Base-by-base conservation (phyloP, 331 rosid species). In the Dryas integrifolia region DNA sequence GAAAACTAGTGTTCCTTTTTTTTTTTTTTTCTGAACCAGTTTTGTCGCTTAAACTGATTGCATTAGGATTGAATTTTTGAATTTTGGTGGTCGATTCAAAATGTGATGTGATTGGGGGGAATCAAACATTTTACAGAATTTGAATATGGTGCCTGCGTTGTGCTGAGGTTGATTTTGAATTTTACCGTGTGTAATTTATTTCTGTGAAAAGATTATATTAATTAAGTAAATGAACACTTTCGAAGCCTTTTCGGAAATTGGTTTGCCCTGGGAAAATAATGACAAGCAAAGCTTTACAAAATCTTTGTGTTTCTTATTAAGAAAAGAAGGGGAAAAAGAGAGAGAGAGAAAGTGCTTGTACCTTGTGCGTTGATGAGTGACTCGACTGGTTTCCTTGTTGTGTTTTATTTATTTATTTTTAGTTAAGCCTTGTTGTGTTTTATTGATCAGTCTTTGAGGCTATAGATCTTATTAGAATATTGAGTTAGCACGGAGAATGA, bases 91-190 rank as follows among this genome's bases (percentile, higher is more conserved):
- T 68, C 50, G 75, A 79, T 73, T 44, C 16, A 44, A 35, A 68
- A 30, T 74, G 64, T 51, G 66, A 43, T 13, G 53, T 18, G 79
- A 38, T 79, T 74, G 30, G 38, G 39, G 57, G 65, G 52, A 46
- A 58, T 72, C 3, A 13, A 58, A 47, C 11, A 16, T 8, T 72
- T 45, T 45, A 9, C 4, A 6, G 16, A 14, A 30, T 58, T 51
- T 16, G 40, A 58, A 63, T 72, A 67, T 40, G 18, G 47, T 24
- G 30, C 24, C 18, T 58, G 57, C 26, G 30, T 9, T 38, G 57
- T 45, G 35, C 49, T 59, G 26, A 4, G 49, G 9, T 55, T 64
- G 59, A 53, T 52, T 52, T 77, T 55, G 53, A 52, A 14, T 44
- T 77, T 43, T 13, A 40, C 49, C 1, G 35, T 30, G 35, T 30